These are phyloP conservation scores for Suzukiozyma palmioleophila DNA, from an alignment of 1,139 yeast species.

Conservation along the genomic window DNA sequence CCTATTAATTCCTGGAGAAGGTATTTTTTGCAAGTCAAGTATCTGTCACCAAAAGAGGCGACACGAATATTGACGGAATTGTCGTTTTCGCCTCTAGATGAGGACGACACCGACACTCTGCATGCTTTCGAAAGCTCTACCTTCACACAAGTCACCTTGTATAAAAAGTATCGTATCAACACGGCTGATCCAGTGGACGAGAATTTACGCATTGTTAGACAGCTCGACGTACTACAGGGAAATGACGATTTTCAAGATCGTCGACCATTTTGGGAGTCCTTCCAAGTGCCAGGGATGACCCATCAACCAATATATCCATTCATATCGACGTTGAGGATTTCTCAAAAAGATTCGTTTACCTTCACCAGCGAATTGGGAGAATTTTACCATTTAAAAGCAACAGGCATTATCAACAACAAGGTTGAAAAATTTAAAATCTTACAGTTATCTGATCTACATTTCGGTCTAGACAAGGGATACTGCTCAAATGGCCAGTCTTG, in stretches of 20 bases:
- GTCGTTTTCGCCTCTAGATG: conserved; percentile 8
- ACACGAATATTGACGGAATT: conserved; percentile 13
- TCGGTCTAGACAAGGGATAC: conserved; percentile 28
- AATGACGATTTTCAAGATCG: conserved; percentile 18
- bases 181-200: conserved; percentile 3
- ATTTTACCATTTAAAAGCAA: conserved; percentile 3
- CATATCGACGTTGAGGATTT: conserved; percentile 10
- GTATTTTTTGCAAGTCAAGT: conserved; percentile 13
- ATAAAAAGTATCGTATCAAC: conserved; percentile 6
- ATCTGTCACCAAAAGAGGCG: conserved; percentile 9
- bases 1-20: conserved; percentile 7
- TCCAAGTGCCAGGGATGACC: conserved; percentile 9
- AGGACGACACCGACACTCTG: conserved; percentile 5
- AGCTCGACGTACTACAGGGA: conserved; percentile 25
- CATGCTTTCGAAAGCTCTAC: conserved; percentile 2
- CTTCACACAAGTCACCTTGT: conserved; percentile 7
- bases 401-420: conserved; percentile 5
- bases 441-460: conserved; percentile 40
- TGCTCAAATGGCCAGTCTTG: conserved; percentile 17
- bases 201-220: conserved; percentile 15
- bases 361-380: conserved; percentile 3
- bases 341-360: conserved; percentile 2
- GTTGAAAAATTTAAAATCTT: conserved; percentile 24
- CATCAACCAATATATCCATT: conserved; percentile 9
- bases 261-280: conserved; percentile 10